Evolutionary conservation across 257 asterid species (phyloP).

Genomic region (Cinchona pubescens): DNA sequence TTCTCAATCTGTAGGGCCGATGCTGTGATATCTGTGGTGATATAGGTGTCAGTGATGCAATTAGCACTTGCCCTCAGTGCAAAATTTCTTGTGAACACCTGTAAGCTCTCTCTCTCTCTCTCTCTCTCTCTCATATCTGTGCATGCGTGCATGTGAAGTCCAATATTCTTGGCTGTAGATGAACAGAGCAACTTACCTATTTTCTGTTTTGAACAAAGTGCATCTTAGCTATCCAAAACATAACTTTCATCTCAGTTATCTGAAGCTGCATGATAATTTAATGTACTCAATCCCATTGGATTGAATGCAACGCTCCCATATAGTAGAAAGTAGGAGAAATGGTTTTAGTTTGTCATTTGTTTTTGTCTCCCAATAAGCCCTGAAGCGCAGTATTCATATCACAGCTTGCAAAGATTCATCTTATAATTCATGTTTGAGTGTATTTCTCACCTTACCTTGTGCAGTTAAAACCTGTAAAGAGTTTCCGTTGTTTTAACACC

Average conservation of each 20-base stretch:
- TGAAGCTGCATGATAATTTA: background rate
- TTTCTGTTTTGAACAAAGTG: background rate
- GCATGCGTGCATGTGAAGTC: no score
- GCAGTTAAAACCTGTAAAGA: background rate
- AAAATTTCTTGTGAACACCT: constrained; percentile 44
- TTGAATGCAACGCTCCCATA: background rate
- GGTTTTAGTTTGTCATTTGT: background rate
- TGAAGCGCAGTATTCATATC: background rate
- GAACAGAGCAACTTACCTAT: no score
- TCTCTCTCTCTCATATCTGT: constrained; percentile 4
- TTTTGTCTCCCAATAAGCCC: background rate
- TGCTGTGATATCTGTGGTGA: constrained; percentile 63
- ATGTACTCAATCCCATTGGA: background rate
- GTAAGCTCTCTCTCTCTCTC: constrained; percentile 40
- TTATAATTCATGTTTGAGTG: background rate
- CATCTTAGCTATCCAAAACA: background rate
- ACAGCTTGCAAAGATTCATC: background rate
- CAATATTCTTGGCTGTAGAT: no score
- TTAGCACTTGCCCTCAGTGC: constrained; percentile 50
- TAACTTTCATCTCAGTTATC: background rate
- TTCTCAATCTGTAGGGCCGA: constrained; percentile 42
- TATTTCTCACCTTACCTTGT: background rate
- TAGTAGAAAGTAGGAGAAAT: background rate
- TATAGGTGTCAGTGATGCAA: constrained; percentile 39
- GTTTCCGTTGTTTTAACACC: background rate